Evolutionary conservation across 495 filamentous ascomycete species (phyloP), one percentile per base, ranked within the genome.

Genomic region (Pyrenopolyporus hunteri): DNA sequence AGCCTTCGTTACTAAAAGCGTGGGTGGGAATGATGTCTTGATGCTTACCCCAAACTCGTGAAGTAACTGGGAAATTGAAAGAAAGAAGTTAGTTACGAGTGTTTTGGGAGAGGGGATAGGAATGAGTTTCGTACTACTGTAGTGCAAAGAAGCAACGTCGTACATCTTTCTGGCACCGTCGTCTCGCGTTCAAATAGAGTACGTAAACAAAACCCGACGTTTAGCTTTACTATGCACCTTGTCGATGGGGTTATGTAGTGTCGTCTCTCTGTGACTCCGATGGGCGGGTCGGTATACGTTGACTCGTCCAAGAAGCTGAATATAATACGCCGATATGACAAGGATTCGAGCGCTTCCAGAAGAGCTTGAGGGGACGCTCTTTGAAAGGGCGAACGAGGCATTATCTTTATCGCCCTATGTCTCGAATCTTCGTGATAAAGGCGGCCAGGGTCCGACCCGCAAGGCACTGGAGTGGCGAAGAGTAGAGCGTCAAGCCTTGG

Each of bases 401-500:
- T 0, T 6, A 57, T 9, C 3, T 29, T 28, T 1, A 0, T 1
- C 9, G 13, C 31, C 1, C 1, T 2, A 25, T 11, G 4, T 31
- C 4, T 35, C 14, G 1, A 0, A 6, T 46, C 9, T 1, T 25
- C 26, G 1, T 6, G 7, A 11, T 13, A 54, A 3, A 23, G 1
- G 5, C 17, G 14, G 1, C 13, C 8, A 1, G 51, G 28, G 16
- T 47, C 17, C 1, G 10, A 3, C 17, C 53, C 32, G 4, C 17
- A 29, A 9, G 14, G 28, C 14, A 47, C 11, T 10, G 13, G 28
- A 0, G 10, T 4, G 6, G 11, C 11, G 14, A 35, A 59, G 3
- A 59, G 1, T 2, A 59, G 2, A 19, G 36, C 19, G 16, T 60
- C 48, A 17, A 60, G 47, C 47, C 57, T 60, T 46, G n/a, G 5